Percentiles rank a stretch among this genome's conserved stretches.
Evolutionary conservation across 202 grass and related monocot species (phyloP).

Genomic region (Zizania palustris): DNA sequence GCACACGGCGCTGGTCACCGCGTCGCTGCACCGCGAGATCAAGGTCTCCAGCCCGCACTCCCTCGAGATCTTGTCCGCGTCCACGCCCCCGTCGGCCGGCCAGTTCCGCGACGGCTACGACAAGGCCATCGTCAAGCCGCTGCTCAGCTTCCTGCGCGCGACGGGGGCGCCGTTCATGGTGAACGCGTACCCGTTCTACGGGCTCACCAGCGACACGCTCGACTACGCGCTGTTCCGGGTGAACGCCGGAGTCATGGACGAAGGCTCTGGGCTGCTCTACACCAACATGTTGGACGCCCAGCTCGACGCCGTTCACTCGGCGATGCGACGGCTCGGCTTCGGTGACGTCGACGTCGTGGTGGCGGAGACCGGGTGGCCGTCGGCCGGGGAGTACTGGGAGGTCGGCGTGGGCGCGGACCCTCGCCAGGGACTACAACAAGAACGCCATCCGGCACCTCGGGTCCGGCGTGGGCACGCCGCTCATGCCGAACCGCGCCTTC

Average conservation of each 20-base stretch:
- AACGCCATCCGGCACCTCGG: conserved; percentile 74
- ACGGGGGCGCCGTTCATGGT: conserved; percentile 79
- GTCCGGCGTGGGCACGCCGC: conserved; percentile 77
- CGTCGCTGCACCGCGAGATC: conserved; percentile 37
- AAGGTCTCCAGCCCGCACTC: conserved; percentile 75
- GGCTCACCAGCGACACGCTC: conserved; percentile 49
- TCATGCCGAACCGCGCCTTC: conserved; percentile 80
- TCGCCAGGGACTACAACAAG: conserved; percentile 68
- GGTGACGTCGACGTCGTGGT: conserved; percentile 66
- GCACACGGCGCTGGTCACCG: conserved; percentile 56
- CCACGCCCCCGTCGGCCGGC: conserved; percentile 57
- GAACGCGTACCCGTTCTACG: conserved; percentile 86
- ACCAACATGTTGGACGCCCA: conserved; percentile 82
- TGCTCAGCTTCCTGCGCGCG: conserved; percentile 72
- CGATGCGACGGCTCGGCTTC: conserved; percentile 54
- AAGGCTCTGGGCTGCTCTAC: conserved; percentile 56
- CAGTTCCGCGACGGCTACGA: conserved; percentile 58
- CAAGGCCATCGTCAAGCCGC: conserved; percentile 45
- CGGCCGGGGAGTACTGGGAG: conserved; percentile 66
- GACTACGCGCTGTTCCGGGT: conserved; percentile 72
- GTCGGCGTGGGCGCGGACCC: conserved; percentile 44
- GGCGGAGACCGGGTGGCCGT: conserved; percentile 83
- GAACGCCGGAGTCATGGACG: conserved; percentile 51
- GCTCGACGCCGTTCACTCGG: conserved; percentile 74
- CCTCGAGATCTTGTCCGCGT: conserved; percentile 59